phyloP scores from a whole-genome alignment of 148 eudicot genomes.

The Rhododendron williamsianum region DNA sequence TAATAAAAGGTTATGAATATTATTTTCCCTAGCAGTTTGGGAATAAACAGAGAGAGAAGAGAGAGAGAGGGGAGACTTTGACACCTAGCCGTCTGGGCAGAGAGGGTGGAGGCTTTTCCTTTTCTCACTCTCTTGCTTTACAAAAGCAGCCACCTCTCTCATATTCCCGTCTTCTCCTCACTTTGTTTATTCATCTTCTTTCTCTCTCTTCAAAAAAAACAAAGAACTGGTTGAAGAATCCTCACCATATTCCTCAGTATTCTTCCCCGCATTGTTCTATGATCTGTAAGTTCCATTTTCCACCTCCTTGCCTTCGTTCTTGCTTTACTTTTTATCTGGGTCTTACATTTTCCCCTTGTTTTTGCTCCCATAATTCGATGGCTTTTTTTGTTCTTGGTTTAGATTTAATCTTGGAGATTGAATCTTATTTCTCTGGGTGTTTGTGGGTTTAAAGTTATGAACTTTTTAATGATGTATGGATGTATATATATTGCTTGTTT shows the following conservation, averaged over 20 bases:
- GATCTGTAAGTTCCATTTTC: slow-evolving; percentile 19
- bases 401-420: not conserved
- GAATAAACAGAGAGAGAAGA: not conserved
- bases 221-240: not conserved
- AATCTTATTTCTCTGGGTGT: not conserved
- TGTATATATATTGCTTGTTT: not conserved
- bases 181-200: not conserved
- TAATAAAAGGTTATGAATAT: not conserved
- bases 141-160: slow-evolving; percentile 23
- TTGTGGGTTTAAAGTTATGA: not conserved
- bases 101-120: slow-evolving; percentile 4
- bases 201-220: not conserved
- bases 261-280: slow-evolving; percentile 7
- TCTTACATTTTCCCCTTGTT: not conserved
- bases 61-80: not conserved
- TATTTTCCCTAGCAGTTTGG: not conserved
- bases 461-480: not conserved
- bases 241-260: not conserved
- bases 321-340: not conserved
- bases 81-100: not conserved
- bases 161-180: slow-evolving; percentile 21
- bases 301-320: not conserved
- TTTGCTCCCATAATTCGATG: not conserved
- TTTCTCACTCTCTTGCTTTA: slow-evolving; percentile 18
- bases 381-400: not conserved